Evolutionary conservation across 192 early-diverging fungal genomes (phyloP).

Genomic region (Rhizoclosmatium globosum): DNA sequence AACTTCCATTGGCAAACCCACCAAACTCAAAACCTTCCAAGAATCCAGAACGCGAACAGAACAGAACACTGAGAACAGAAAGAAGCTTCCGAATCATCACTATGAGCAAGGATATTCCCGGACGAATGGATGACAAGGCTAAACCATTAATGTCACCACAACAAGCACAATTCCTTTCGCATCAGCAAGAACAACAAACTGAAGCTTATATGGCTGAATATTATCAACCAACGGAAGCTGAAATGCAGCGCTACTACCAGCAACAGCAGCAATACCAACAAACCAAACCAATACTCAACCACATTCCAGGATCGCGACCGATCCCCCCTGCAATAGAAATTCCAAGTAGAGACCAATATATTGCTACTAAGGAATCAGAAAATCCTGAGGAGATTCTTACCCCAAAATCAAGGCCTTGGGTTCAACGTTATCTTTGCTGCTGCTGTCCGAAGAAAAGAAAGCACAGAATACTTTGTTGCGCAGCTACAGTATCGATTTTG

Average conservation of each 20-base stretch:
- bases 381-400: not conserved
- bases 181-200: not conserved
- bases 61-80: too few relatives aligned
- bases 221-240: not conserved
- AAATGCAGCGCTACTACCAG: not conserved
- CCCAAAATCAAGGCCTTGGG: not conserved
- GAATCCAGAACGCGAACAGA: too few relatives aligned
- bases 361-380: not conserved
- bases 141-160: not conserved
- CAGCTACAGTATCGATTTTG: not conserved
- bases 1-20: too few relatives aligned
- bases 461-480: not conserved
- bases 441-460: not conserved
- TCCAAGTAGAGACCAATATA: not conserved
- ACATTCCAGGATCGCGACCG: not conserved
- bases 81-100: too few relatives aligned
- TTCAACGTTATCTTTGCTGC: slow-evolving; percentile 17
- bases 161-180: not conserved
- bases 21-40: too few relatives aligned
- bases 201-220: not conserved
- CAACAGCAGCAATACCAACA: not conserved
- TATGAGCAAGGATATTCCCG: too few relatives aligned
- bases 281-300: not conserved
- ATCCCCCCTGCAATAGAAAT: not conserved
- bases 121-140: too few relatives aligned